Base-by-base conservation (phyloP, 768 basidiomycete genomes). In the Boletus vinaceobasis region DNA sequence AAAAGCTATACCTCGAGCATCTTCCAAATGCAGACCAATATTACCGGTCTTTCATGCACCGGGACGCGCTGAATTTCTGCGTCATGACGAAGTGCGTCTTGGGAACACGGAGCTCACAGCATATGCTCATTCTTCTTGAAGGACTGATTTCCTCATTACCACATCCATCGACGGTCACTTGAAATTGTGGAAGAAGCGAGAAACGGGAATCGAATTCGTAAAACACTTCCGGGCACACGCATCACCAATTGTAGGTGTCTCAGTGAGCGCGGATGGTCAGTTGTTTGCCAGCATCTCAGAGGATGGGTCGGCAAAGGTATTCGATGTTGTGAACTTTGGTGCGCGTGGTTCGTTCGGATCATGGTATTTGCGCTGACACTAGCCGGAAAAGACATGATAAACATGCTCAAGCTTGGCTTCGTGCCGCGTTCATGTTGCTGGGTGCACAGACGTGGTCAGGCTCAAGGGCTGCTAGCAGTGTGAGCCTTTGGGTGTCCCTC, bases 111-210 rank as follows among this genome's bases (percentile, higher is more conserved):
- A 33, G 32, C 21, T 15, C 32, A 14, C 14, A 5, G 13, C 10
- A 17, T 3, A 21, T 5, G 37, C 59, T 68, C 31, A 71, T 14
- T 5, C n/a, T 40, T 27, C 3, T 32, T 11, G 4, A 61, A 97
- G 96, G 70, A 96, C 93, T 13, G 86, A 93, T 53, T 99, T 98
- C 65, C 66, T 98, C 40, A 79, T 99, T 46, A 99, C 97, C 7
- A 94, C 96, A 1, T 98, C 96, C 3, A 72, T 93, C 10, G 97
- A 98, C 67, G 97, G 97, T 2, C 89, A 94, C 71, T 72, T 98
- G 59, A 99, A 99, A 70, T 73, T 99, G n/a, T 99, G 97, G 97
- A 98, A 97, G 78, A 99, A 99, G 72, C 94, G 97, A 74, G 90
- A 94, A 21, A 70, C 77, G 7, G 96, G 95, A 5, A 93, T 99